Percentiles rank a stretch among this genome's conserved stretches.
Conservation (phyloP, 768 basidiomycete species). For the Podaxis sp. region DNA sequence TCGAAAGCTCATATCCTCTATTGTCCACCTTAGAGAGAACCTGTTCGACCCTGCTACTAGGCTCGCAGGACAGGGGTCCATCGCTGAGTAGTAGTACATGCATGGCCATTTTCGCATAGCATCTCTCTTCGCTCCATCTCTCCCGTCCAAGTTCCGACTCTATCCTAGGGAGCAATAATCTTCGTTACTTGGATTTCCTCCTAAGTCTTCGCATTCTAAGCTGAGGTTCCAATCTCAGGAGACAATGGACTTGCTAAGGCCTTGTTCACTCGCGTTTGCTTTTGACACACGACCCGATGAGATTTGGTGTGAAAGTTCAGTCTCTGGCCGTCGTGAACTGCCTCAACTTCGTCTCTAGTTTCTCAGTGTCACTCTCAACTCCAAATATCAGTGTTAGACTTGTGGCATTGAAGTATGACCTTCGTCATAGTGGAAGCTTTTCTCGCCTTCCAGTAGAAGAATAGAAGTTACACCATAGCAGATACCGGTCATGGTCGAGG, state of each 20-base stretch:
- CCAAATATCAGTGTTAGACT: background rate
- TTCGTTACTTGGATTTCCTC: background rate
- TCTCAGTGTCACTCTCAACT: background rate
- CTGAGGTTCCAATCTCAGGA: background rate
- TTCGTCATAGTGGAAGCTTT: background rate
- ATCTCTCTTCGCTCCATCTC: background rate
- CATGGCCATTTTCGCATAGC: too few relatives aligned
- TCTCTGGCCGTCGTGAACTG: background rate
- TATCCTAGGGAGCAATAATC: background rate
- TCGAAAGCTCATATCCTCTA: background rate
- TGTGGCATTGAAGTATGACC: background rate
- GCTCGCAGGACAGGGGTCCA: background rate
- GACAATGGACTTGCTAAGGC: background rate
- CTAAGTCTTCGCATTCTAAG: background rate
- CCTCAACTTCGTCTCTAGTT: background rate
- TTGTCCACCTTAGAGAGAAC: background rate
- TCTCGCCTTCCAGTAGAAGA: background rate
- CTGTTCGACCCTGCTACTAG: background rate
- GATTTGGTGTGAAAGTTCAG: background rate
- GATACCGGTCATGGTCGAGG: background rate
- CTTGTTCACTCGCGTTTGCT: background rate
- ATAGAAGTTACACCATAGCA: background rate
- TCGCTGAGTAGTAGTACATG: background rate
- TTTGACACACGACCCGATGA: background rate
- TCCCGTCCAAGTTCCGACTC: constrained; percentile 5